Evolutionary conservation across 2,329 filamentous ascomycete genomes (phyloP).

Genomic region (Diaporthe caulivora): DNA sequence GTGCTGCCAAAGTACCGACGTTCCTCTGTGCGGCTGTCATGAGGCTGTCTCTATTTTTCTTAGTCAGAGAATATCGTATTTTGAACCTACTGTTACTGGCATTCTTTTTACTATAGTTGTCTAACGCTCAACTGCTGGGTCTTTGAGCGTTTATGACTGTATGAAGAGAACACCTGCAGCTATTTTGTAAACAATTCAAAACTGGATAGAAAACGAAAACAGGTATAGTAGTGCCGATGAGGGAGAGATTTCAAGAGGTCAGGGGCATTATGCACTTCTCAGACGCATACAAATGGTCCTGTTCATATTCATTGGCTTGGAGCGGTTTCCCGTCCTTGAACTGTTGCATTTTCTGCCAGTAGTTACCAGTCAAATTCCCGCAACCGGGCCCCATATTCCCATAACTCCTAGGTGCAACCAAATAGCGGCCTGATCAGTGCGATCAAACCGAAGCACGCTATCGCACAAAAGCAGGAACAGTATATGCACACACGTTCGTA

Average conservation of each 20-base stretch:
- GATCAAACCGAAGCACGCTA: neutral
- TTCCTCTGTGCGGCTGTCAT: too few relatives aligned
- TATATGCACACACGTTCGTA: slow-evolving; percentile 15
- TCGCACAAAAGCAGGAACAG: neutral
- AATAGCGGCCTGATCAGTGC: neutral
- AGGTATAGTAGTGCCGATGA: neutral
- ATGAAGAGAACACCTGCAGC: too few relatives aligned
- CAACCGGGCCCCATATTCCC: neutral
- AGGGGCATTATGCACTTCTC: neutral
- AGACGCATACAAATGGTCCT: neutral
- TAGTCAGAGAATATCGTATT: too few relatives aligned
- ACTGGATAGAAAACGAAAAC: too few relatives aligned
- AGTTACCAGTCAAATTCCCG: neutral
- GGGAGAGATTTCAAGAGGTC: neutral
- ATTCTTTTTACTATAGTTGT: too few relatives aligned
- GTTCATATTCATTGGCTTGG: neutral
- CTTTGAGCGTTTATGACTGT: too few relatives aligned
- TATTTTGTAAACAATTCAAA: too few relatives aligned
- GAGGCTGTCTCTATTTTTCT: too few relatives aligned
- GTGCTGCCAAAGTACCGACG: too few relatives aligned
- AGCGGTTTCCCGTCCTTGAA: neutral
- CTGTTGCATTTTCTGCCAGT: neutral
- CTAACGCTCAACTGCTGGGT: too few relatives aligned
- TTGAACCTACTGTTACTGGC: too few relatives aligned
- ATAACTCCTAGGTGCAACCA: neutral